Base-by-base conservation (phyloP, 108 stramenopile genomes). In the Hondaea fermentalgiana region DNA sequence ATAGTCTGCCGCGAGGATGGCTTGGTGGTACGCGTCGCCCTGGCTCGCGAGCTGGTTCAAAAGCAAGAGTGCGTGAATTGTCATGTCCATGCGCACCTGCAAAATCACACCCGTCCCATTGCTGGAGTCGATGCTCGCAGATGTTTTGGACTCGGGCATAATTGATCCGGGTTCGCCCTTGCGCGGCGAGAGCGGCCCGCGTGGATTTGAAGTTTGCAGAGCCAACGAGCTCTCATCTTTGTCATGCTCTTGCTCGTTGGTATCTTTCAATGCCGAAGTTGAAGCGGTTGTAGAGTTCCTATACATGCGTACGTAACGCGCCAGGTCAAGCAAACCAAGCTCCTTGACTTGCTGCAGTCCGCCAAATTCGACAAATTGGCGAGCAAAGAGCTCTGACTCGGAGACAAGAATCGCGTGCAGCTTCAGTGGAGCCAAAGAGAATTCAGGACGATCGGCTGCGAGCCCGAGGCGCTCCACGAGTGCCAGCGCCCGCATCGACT, bases 41-140 rank as follows among this genome's bases (percentile, higher is more conserved):
- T 88, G 69, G 29, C 90, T 57, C 14, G 90, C 90, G 16, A 90
- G 57, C 88, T 90, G 90, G 2, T 87, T 88, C 17, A 87, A 0
- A 12, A 90, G 71, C 35, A 72, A 59, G 16, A 90, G 64, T 19
- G 87, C 87, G 35, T 23, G 35, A 5, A 90, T 44, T 12, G 60
- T 83, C 76, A 83, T 47, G 28, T 83, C 76, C 51, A 47, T 28
- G 49, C 76, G 76, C 51, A 53, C 76, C 76, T 83, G 76, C 76
- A 53, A 45, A 12, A 83, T 23, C 14, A 47, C 76, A n/a, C 49
- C 49, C 6, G 76, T 69, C 42, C 35, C 35, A 17, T 69, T 69
- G 14, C 16, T 16, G 14, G 55, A 57, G 8, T 57, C 55, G 2
- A 57, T 57, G 55, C 55, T 57, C 55, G 55, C 8, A 16, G 55